Conservation (phyloP, 225 moss, liverwort and hornwort species). For the Asterella californica region DNA sequence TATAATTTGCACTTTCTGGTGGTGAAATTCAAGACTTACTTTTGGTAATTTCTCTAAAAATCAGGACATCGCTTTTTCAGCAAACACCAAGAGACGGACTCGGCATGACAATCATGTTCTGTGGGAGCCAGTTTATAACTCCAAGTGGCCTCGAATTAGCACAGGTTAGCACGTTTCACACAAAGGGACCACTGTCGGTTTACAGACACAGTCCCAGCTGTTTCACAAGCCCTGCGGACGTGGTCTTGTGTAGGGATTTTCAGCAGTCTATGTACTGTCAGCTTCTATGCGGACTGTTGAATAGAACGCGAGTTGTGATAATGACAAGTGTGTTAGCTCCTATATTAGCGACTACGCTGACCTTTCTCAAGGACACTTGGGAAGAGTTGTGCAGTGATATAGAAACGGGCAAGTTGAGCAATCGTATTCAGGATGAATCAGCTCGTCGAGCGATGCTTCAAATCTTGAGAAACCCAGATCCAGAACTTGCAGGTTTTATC, state of each 20-base stretch:
- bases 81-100: background rate
- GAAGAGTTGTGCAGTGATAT: slow-evolving; percentile 8
- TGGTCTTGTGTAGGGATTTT: background rate
- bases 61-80: no score
- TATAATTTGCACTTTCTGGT: no score
- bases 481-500: background rate
- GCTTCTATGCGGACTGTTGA: slow-evolving; percentile 14
- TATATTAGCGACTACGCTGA: background rate
- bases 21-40: background rate
- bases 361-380: slow-evolving; percentile 7
- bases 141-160: background rate
- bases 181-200: background rate
- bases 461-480: background rate
- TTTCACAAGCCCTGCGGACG: background rate
- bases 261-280: slow-evolving; percentile 16
- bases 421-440: background rate
- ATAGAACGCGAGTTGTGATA: background rate
- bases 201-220: background rate
- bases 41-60: background rate
- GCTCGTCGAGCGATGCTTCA: background rate
- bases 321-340: background rate
- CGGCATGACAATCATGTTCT: background rate
- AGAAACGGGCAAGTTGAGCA: slow-evolving; percentile 15
- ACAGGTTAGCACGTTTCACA: background rate
- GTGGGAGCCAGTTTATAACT: background rate